Percentiles rank a stretch among this genome's conserved stretches.
Evolutionary conservation across 2,329 filamentous ascomycete species (phyloP).

Genomic region (Aspergillus pseudonomiae): DNA sequence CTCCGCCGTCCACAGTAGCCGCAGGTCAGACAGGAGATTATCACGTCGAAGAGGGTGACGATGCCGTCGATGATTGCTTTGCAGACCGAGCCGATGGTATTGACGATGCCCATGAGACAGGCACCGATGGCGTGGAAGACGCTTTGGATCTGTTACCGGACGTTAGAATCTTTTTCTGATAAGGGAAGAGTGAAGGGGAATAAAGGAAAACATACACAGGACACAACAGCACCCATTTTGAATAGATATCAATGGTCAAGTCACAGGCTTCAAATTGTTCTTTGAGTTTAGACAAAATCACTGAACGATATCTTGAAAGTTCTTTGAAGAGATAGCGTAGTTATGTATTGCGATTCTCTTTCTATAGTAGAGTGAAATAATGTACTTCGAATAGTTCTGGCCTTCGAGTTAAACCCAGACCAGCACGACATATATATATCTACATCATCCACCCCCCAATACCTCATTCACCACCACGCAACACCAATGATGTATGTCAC

Average conservation of each 20-base stretch:
- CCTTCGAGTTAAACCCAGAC: not conserved
- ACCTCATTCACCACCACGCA: not conserved
- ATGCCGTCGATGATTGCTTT: constrained; percentile 69
- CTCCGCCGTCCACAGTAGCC: constrained; percentile 39
- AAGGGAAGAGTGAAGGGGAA: not conserved
- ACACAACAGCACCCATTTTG: constrained; percentile 81
- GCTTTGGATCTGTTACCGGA: constrained; percentile 55
- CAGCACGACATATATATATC: not conserved
- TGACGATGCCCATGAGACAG: constrained; percentile 69
- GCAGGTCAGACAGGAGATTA: constrained; percentile 66
- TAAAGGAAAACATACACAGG: constrained; percentile 66
- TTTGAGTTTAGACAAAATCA: not conserved
- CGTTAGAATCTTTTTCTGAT: constrained; percentile 24
- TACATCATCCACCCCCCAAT: not conserved
- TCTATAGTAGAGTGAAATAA: not conserved
- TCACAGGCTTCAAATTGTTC: not conserved
- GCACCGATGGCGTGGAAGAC: constrained; percentile 66
- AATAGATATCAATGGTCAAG: constrained; percentile 13
- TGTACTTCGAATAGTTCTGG: not conserved
- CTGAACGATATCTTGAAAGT: not conserved
- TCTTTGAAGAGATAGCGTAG: not conserved
- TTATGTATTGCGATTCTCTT: not conserved
- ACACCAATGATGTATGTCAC: constrained; percentile 6
- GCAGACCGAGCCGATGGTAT: constrained; percentile 66
- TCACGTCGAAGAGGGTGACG: constrained; percentile 65